Percentiles rank a stretch among this genome's conserved stretches.
Evolutionary conservation across 148 eudicot species (phyloP).

Genomic region (Cornus controversa): DNA sequence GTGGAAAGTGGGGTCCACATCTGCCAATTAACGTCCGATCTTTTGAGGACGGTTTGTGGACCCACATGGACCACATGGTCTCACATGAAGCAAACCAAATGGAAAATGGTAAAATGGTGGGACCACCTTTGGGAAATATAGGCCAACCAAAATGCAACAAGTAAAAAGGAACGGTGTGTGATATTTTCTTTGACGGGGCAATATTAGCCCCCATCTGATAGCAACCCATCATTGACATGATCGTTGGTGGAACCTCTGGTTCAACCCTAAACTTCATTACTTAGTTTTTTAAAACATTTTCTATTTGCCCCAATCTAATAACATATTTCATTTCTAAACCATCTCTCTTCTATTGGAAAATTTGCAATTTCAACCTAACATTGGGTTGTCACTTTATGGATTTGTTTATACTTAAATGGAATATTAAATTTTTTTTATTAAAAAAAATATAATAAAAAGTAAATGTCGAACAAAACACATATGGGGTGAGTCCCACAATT

Average conservation of each 20-base stretch:
- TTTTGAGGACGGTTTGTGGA: conserved; percentile 12
- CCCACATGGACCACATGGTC: conserved; percentile 6
- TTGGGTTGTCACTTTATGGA: too few relatives aligned
- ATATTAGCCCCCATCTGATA: background rate
- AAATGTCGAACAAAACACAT: too few relatives aligned
- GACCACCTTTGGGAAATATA: conserved; percentile 2
- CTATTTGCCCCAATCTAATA: too few relatives aligned
- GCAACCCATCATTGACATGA: background rate
- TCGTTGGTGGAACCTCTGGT: background rate
- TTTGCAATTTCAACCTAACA: too few relatives aligned
- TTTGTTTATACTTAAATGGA: too few relatives aligned
- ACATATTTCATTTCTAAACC: too few relatives aligned
- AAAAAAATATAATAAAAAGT: too few relatives aligned
- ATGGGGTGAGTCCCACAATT: too few relatives aligned
- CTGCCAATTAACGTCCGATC: background rate
- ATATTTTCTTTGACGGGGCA: conserved; percentile 7
- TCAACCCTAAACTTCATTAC: background rate
- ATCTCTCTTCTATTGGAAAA: too few relatives aligned
- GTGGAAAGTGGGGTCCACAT: background rate
- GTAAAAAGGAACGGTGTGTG: conserved; percentile 22
- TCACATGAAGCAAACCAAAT: background rate
- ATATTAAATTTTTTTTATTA: too few relatives aligned
- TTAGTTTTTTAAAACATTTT: too few relatives aligned
- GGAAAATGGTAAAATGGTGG: background rate
- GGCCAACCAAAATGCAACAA: conserved; percentile 20